Base-by-base conservation (phyloP, 371 early-diverging fungal species). In the Rhizopus sp. region DNA sequence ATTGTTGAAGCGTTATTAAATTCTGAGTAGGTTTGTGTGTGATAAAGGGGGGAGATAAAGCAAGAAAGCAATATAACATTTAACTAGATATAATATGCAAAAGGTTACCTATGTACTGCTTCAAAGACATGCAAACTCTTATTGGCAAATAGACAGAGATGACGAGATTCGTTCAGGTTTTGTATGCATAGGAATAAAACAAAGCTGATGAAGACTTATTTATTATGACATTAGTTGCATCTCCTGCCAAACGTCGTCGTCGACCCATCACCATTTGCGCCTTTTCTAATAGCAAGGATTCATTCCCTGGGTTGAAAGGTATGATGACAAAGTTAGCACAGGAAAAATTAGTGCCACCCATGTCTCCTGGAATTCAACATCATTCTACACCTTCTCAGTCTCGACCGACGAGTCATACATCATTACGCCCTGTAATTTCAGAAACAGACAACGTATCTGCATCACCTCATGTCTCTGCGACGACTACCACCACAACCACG, bases 51-150 rank as follows among this genome's bases (percentile, higher is more conserved):
- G 37, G 2, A 33, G 35, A 15, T 16, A 13, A 31, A 23, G 2
- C 23, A 23, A 23, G 23, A 23, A 23, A 23, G 23, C 23, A 23
- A 23, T 23, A 23, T 23, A 23, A 23, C 23, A 23, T 23, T 23
- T 23, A 23, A 23, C 23, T 51, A 78, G 79, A 29, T 70, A 79
- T 29, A 79, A 79, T 42, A 79, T 79, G 80, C 80, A 76, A 63
- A 79, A 79, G 37, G 77, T 76, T 0, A 76, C 77, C 2, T 79
- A 79, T 64, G 77, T 79, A 6, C 31, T 79, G 29, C 66, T 79
- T 12, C 75, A 72, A 60, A 67, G 75, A 9, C 77, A 79, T 52
- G 77, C 80, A 0, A 69, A 53, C 13, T 66, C 66, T 6, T 76
- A 79, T 53, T 76, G 76, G 77, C 72, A 79, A 63, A 62, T 59